Base-by-base conservation (phyloP, 345 rosid genomes). In the Rhizophora apiculata region DNA sequence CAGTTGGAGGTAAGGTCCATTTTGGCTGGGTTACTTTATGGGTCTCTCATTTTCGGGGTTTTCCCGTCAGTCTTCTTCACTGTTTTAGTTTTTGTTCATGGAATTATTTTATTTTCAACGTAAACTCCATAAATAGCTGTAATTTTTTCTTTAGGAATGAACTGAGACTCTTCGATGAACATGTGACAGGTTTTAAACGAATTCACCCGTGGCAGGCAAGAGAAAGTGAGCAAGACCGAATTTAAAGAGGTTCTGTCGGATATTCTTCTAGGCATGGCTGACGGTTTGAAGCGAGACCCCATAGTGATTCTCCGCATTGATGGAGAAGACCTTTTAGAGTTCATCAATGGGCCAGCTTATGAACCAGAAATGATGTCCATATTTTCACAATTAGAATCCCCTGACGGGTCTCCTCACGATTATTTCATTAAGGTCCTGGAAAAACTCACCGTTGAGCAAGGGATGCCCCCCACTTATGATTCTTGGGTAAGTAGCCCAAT, bases 221-320 rank as follows among this genome's bases (percentile, higher is more conserved):
- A 74, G 79, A 86, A 82, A 76, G 97, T 92, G 82, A 92, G 78
- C 86, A 95, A 86, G 82, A 74, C 77, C 5, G 93, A 84, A 76
- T 95, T 92, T 60, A 92, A 89, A 82, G 97, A 82, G 80, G 99
- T 89, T 75, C 84, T 92, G 62, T 88, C 96, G 3, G 99, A 95
- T 75, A 84, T 92, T 37, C 74, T 96, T 70, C 70, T 96, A 72
- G 99, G 97, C 34, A 90, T 96, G 99, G 99, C 99, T 20, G 89
- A 93, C 30, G 97, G 99, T 63, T 79, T 92, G 83, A 90, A 96
- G 80, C 85, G 99, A 60, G 99, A 96, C 74, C 98, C 98, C 31
- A 84, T 96, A 46, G 89, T 90, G 58, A 92, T 96, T 74, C 96
- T 92, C 57, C 94, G 97, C 55, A 92, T 96, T 53, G 96, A 96